Conservation (phyloP, 495 filamentous ascomycete species). For the Aeminium ludgeri region DNA sequence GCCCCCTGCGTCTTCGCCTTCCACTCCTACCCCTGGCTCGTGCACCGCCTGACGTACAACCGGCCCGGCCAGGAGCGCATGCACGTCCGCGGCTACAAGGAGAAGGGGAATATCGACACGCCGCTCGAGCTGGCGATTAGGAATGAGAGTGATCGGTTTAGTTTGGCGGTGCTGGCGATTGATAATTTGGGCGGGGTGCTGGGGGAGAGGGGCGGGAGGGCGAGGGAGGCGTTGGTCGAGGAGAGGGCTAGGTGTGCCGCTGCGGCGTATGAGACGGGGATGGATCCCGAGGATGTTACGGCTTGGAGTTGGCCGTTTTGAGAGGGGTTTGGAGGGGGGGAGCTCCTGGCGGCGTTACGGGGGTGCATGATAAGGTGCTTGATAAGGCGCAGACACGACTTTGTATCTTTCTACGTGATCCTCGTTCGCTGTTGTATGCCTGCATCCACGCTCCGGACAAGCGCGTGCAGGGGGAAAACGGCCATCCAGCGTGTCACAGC, state of each 20-base stretch:
- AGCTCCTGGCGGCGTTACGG: no score
- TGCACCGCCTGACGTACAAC: slow-evolving; percentile 56
- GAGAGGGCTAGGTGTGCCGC: no score
- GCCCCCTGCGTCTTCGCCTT: slow-evolving; percentile 63
- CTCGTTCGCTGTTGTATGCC: no score
- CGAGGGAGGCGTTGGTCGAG: slow-evolving; percentile 43
- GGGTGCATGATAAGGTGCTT: no score
- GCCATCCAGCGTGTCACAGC: no score
- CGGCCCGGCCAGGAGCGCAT: slow-evolving; percentile 43
- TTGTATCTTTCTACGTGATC: no score
- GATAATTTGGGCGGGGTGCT: slow-evolving; percentile 33
- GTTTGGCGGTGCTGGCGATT: slow-evolving; percentile 55
- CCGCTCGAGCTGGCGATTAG: slow-evolving; percentile 55
- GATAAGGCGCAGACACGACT: no score
- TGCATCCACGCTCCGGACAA: no score
- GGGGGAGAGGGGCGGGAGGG: slow-evolving; percentile 38
- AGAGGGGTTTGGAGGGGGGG: no score
- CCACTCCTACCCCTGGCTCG: slow-evolving; percentile 61
- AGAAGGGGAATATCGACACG: slow-evolving; percentile 67
- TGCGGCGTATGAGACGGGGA: slow-evolving; percentile 43
- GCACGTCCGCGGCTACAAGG: slow-evolving; percentile 55
- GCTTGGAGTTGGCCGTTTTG: slow-evolving; percentile 45
- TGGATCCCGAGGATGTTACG: slow-evolving; percentile 47
- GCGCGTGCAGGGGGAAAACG: no score
- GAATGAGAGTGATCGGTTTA: slow-evolving; percentile 54